Base-by-base conservation (phyloP, 192 early-diverging fungal species). In the Backusella mclennaniae region DNA sequence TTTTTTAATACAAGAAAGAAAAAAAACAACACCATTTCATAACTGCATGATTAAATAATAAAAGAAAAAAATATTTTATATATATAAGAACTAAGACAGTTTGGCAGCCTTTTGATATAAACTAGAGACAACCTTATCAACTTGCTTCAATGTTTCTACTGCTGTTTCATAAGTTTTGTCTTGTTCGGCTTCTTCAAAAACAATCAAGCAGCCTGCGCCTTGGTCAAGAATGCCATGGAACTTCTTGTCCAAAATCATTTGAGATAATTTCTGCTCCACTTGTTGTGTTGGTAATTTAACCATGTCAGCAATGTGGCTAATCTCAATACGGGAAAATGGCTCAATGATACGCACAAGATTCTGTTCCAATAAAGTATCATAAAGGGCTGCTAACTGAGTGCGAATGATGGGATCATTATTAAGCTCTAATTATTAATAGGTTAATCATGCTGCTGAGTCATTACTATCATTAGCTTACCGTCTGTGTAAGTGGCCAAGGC, bases 191-290 rank as follows among this genome's bases (percentile, higher is more conserved):
- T 96, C 96, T 36, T 98, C 97, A 89, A 98, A 99, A 3, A 99
- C 92, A 69, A 97, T 92, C 80, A 99, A 81, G 74, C 95, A 96
- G 33, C 97, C 97, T 23, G 94, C 95, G 41, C 96, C 97, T 87
- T 99, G 98, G 80, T 99, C 98, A 67, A 99, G 86, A 76, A 99
- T 96, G 42, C 97, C 98, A 75, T 89, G 83, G 80, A 99, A 93
- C 1, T 94, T 94, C 83, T 97, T 94, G 86, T 99, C 98, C 78
- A 99, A 88, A 77, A 99, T 99, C 98, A 99, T 99, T 80, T 99
- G 96, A 71, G 96, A 98, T 42, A 99, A 89, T 53, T 99, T 99
- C 66, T 88, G 85, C 77, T 99, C 98, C 9, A 99, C 98, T 73
- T 96, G 95, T n/a, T 88, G 80, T 73, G 94, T 93, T 4, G 97